phyloP scores from a whole-genome alignment of 495 filamentous ascomycete species.

The Thozetella sp. region DNA sequence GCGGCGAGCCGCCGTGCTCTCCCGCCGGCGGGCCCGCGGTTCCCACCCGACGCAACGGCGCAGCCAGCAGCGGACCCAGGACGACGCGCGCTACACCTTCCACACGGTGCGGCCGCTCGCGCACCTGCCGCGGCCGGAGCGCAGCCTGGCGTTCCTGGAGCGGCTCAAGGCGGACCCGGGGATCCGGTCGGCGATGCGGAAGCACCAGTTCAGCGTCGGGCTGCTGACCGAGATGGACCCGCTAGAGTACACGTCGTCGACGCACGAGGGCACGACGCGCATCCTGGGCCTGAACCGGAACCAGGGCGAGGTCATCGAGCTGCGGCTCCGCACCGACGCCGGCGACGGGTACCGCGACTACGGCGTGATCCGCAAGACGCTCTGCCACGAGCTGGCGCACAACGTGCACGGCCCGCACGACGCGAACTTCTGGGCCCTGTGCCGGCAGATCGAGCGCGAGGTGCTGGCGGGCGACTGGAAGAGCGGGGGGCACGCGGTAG shows the following conservation, averaged over 20 bases:
- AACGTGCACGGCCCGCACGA: constrained; percentile 87
- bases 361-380: constrained; percentile 82
- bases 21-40: constrained; percentile 18
- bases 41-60: constrained; percentile 30
- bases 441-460: constrained; percentile 81
- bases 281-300: constrained; percentile 91
- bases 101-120: constrained; percentile 71
- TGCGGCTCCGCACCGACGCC: constrained; percentile 86
- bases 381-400: constrained; percentile 95
- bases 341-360: constrained; percentile 95
- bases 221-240: constrained; percentile 96
- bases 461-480: constrained; percentile 80
- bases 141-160: constrained; percentile 71
- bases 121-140: constrained; percentile 74
- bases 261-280: constrained; percentile 66
- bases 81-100: constrained; percentile 77
- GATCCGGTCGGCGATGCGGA: constrained; percentile 78
- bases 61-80: constrained; percentile 31
- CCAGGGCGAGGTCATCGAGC: constrained; percentile 85
- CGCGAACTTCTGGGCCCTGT: constrained; percentile 84
- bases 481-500: constrained; percentile 63
- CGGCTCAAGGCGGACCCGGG: constrained; percentile 82
- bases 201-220: constrained; percentile 83
- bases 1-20: constrained; percentile 36
- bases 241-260: constrained; percentile 67